Conservation (phyloP, 176 grass and related monocot genomes). For the Carex pumila region DNA sequence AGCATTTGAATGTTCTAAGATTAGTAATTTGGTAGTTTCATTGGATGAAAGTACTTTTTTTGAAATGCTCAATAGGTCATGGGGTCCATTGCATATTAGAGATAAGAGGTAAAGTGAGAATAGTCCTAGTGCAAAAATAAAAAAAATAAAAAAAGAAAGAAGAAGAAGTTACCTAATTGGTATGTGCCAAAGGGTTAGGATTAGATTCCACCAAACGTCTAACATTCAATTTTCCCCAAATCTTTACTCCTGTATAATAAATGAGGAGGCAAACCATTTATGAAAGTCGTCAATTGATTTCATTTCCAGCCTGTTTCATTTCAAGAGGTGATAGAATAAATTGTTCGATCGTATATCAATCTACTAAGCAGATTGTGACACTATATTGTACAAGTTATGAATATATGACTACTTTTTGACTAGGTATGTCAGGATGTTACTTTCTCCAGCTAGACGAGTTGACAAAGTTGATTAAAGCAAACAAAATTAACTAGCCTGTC, state of each 20-base stretch:
- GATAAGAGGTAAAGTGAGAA: slow-evolving; percentile 9
- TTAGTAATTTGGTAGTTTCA: slow-evolving; percentile 3
- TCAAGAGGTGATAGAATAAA: slow-evolving; percentile 26
- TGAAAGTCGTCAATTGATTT: neutral
- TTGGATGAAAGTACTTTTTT: neutral
- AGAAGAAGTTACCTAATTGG: neutral
- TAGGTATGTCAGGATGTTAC: neutral
- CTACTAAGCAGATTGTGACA: slow-evolving; percentile 6
- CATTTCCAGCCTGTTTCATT: neutral
- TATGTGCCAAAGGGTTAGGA: neutral
- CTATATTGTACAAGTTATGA: slow-evolving; percentile 13
- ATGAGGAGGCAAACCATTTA: neutral
- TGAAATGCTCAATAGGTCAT: no score
- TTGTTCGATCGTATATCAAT: neutral
- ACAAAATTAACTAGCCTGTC: neutral
- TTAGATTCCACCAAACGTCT: slow-evolving; percentile 4
- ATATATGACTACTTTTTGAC: neutral
- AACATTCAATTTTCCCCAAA: neutral
- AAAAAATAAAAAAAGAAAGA: neutral
- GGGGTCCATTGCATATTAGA: slow-evolving; percentile 5
- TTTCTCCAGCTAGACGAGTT: slow-evolving; percentile 8
- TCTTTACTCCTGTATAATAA: slow-evolving; percentile 5
- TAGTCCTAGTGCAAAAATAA: neutral
- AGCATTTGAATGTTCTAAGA: neutral
- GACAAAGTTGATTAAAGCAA: slow-evolving; percentile 12